Conservation (phyloP, 208 protist species). For the Herpetomonas muscarum region DNA sequence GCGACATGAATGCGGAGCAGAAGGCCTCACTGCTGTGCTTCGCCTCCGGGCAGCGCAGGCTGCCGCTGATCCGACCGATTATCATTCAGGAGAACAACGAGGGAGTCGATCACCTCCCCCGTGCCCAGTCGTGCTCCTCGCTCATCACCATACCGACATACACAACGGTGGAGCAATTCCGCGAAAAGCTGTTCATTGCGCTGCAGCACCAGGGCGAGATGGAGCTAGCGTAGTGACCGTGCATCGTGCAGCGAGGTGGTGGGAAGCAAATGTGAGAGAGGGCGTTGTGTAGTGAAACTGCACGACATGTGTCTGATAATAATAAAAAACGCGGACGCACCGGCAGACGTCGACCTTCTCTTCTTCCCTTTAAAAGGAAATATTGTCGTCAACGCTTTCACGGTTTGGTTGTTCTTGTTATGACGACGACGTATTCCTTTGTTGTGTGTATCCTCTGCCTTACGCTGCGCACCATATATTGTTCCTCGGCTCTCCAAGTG, state of each 20-base stretch:
- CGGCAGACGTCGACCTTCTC: too few species aligned
- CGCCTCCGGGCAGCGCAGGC: conserved; percentile 77
- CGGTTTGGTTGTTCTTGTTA: too few species aligned
- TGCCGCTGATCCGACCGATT: conserved; percentile 72
- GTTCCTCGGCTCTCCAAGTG: too few species aligned
- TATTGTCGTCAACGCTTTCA: too few species aligned
- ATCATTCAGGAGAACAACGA: conserved; percentile 76
- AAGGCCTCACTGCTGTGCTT: conserved; percentile 83
- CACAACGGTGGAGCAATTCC: conserved; percentile 71
- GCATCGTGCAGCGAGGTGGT: background rate
- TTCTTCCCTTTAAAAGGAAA: too few species aligned
- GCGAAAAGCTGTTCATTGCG: conserved; percentile 69
- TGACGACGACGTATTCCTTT: too few species aligned
- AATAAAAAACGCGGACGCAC: too few species aligned
- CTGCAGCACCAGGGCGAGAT: conserved; percentile 87
- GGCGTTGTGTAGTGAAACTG: too few species aligned
- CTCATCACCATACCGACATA: conserved; percentile 81
- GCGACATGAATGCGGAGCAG: conserved; percentile 77
- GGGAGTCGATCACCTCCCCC: conserved; percentile 74
- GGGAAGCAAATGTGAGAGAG: background rate
- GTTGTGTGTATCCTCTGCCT: too few species aligned
- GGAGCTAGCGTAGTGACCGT: conserved; percentile 63
- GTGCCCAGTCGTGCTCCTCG: conserved; percentile 88
- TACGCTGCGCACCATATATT: too few species aligned
- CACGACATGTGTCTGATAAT: too few species aligned